phyloP scores from a whole-genome alignment of 345 rosid species.

The Corchorus olitorius region DNA sequence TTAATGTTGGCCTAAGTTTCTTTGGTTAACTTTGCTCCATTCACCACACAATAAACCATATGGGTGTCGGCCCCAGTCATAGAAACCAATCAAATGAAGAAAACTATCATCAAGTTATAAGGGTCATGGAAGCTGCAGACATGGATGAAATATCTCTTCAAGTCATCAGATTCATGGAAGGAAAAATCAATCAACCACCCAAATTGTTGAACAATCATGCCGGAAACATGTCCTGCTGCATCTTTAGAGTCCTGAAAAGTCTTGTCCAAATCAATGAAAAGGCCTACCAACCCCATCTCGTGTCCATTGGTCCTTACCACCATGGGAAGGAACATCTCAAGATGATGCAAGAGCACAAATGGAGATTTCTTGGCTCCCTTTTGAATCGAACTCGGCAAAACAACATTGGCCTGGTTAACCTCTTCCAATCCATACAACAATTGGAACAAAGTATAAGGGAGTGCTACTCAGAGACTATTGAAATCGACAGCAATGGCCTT shows the following conservation, averaged over 20 bases:
- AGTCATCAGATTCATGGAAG: slow-evolving; percentile 10
- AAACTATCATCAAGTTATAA: background rate
- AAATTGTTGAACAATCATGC: too few species aligned
- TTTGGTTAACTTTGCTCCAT: background rate
- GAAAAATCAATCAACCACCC: background rate
- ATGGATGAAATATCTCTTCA: background rate
- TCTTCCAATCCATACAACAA: slow-evolving; percentile 18
- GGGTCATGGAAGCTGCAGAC: background rate
- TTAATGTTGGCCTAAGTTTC: too few species aligned
- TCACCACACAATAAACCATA: background rate
- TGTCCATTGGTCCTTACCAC: too few species aligned
- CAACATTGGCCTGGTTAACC: background rate
- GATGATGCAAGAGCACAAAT: too few species aligned
- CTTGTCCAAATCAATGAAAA: too few species aligned
- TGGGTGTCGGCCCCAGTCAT: background rate
- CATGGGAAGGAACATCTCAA: too few species aligned
- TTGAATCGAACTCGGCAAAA: slow-evolving; percentile 17
- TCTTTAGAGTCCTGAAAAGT: too few species aligned
- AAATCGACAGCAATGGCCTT: slow-evolving; percentile 14
- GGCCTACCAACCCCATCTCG: too few species aligned
- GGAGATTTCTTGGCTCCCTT: too few species aligned
- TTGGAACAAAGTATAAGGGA: slow-evolving; percentile 31
- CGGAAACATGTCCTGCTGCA: too few species aligned
- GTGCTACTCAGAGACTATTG: slow-evolving; percentile 34
- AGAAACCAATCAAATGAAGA: background rate